Percentiles rank a stretch among this genome's conserved stretches.
phyloP scores from a whole-genome alignment of 768 basidiomycete species.

The Hypholoma sublateritium region DNA sequence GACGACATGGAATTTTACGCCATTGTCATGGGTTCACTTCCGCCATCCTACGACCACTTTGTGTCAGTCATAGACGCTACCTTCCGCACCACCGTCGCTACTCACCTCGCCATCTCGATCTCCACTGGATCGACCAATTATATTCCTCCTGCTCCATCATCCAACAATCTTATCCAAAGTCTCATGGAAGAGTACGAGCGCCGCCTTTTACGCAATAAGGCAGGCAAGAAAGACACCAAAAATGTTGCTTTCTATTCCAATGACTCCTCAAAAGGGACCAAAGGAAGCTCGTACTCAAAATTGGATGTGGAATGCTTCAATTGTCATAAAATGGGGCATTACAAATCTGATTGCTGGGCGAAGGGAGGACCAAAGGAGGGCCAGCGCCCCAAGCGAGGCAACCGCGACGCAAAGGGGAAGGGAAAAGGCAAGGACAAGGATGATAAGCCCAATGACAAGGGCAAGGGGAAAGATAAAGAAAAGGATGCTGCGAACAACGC shows the following conservation, averaged over 20 bases:
- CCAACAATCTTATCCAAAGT: conserved; percentile 20
- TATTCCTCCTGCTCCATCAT: not conserved
- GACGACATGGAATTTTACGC: conserved; percentile 8
- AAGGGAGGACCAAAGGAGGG: conserved; percentile 36
- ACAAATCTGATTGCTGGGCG: conserved; percentile 31
- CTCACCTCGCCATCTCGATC: not conserved
- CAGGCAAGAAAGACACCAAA: conserved; percentile 16
- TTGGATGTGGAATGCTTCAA: conserved; percentile 25
- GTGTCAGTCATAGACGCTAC: conserved; percentile 14
- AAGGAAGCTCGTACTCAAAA: not conserved
- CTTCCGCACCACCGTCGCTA: not conserved
- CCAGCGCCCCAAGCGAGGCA: conserved; percentile 19
- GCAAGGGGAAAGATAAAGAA: not conserved
- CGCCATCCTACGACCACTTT: conserved; percentile 13
- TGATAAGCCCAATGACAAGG: not conserved
- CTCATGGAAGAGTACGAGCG: conserved; percentile 27
- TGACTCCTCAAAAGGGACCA: conserved; percentile 6
- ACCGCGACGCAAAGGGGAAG: conserved; percentile 1
- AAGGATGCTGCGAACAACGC: not conserved
- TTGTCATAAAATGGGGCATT: conserved; percentile 29
- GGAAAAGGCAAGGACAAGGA: not conserved
- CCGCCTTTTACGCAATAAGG: conserved; percentile 13
- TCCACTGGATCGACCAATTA: not conserved
- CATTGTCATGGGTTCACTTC: conserved; percentile 16
- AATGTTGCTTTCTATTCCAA: conserved; percentile 21